phyloP scores from a whole-genome alignment of 176 grass and related monocot species.

The Puya raimondii region DNA sequence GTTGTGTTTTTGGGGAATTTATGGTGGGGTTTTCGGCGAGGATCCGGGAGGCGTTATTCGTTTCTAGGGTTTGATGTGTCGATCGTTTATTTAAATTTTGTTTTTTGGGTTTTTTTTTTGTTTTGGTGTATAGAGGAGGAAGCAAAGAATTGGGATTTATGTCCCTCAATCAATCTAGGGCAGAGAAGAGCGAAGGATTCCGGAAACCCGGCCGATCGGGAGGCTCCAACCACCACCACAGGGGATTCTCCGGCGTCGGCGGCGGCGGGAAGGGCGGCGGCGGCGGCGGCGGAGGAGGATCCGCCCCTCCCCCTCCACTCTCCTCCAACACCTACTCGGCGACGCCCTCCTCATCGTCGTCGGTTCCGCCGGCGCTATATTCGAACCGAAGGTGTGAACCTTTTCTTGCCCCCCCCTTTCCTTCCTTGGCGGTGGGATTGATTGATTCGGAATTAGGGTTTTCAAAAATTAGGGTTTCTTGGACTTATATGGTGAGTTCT shows the following conservation, averaged over 20 bases:
- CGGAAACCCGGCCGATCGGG: constrained; percentile 71
- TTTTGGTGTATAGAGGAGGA: constrained; percentile 15
- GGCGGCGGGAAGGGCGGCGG: constrained; percentile 31
- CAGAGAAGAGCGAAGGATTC: constrained; percentile 56
- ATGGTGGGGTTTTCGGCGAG: too few species aligned
- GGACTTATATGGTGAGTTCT: constrained; percentile 18
- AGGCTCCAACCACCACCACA: constrained; percentile 55
- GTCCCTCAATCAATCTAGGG: constrained; percentile 44
- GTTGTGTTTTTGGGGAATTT: neutral
- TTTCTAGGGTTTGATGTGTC: constrained; percentile 20
- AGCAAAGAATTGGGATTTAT: constrained; percentile 47
- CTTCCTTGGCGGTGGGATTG: constrained; percentile 12
- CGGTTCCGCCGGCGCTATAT: neutral
- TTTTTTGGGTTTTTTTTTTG: neutral
- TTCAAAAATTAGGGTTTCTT: constrained; percentile 26
- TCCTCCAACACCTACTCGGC: constrained; percentile 26
- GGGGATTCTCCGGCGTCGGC: constrained; percentile 49
- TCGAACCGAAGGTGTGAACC: constrained; percentile 54
- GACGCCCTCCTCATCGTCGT: constrained; percentile 18
- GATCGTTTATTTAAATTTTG: neutral
- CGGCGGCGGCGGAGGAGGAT: constrained; percentile 4
- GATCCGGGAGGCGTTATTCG: neutral
- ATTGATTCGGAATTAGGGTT: constrained; percentile 4
- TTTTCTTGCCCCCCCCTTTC: neutral
- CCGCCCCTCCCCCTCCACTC: constrained; percentile 5